A percentile compares a stretch with the other conserved stretches of the same genome.
Conservation (phyloP, 1,284 basidiomycete species). For the Tilletia caries region DNA sequence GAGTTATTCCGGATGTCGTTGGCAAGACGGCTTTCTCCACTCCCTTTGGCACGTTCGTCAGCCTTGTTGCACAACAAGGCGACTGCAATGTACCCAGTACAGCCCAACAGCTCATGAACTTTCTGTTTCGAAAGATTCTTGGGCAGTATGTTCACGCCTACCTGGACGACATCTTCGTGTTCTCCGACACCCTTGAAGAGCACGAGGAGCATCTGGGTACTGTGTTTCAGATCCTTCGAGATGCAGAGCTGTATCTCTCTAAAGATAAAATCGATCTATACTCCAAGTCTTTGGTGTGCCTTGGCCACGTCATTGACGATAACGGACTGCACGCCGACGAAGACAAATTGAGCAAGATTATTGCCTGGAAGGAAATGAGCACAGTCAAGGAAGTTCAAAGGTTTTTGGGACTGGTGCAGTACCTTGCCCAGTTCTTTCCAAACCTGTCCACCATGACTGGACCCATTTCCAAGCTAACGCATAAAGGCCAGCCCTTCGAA, state of each 20-base stretch:
- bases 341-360: too few species aligned
- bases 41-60: conserved; percentile 21
- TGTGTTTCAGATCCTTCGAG: background rate
- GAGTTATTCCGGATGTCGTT: conserved; percentile 53
- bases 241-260: background rate
- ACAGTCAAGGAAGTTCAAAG: background rate
- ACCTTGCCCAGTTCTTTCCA: too few species aligned
- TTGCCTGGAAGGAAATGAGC: background rate
- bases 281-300: background rate
- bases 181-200: conserved; percentile 41
- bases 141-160: conserved; percentile 51
- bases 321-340: background rate
- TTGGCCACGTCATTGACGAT: conserved; percentile 3
- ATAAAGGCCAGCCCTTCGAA: background rate
- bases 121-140: conserved; percentile 49
- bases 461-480: conserved; percentile 42
- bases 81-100: conserved; percentile 53
- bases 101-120: conserved; percentile 53
- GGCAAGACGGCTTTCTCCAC: conserved; percentile 49
- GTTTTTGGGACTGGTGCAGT: conserved; percentile 57
- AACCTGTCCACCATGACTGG: conserved; percentile 51
- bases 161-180: conserved; percentile 55
- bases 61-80: conserved; percentile 52
- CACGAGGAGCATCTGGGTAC: conserved; percentile 45
- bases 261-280: conserved; percentile 3